Percentiles rank a stretch among this genome's conserved stretches.
phyloP scores from a whole-genome alignment of 2,329 filamentous ascomycete genomes.

The Aspergillus spinulosporus region DNA sequence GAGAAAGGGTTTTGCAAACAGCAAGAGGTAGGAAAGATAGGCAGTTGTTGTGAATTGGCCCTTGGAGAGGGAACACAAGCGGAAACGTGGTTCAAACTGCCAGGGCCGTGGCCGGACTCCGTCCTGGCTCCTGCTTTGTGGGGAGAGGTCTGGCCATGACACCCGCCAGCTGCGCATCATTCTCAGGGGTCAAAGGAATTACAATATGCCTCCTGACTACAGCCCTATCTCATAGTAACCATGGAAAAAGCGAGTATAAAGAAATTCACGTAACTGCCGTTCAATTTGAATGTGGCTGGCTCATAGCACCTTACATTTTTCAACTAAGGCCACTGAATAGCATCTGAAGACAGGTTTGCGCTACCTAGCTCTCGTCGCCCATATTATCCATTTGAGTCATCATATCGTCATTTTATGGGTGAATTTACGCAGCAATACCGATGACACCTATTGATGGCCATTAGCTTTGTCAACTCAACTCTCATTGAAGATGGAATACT shows the following conservation, averaged over 20 bases:
- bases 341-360: constrained; percentile 13
- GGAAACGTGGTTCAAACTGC: constrained; percentile 35
- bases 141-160: constrained; percentile 16
- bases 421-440: constrained; percentile 72
- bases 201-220: too few species aligned
- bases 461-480: not conserved
- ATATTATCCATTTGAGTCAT: constrained; percentile 18
- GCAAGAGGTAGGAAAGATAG: constrained; percentile 13
- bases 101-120: constrained; percentile 28
- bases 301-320: constrained; percentile 19
- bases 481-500: constrained; percentile 33
- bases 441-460: constrained; percentile 66
- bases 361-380: constrained; percentile 14
- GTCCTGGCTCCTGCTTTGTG: constrained; percentile 26
- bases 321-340: constrained; percentile 12
- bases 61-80: constrained; percentile 21
- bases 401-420: constrained; percentile 13
- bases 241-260: not conserved
- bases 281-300: constrained; percentile 15
- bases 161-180: not conserved
- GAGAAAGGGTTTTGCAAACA: not conserved
- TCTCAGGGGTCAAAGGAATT: not conserved
- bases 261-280: constrained; percentile 5
- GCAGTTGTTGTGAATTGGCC: constrained; percentile 15
- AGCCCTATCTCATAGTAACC: not conserved